phyloP scores from a whole-genome alignment of 2,329 filamentous ascomycete genomes.

The Colletotrichum aenigma region DNA sequence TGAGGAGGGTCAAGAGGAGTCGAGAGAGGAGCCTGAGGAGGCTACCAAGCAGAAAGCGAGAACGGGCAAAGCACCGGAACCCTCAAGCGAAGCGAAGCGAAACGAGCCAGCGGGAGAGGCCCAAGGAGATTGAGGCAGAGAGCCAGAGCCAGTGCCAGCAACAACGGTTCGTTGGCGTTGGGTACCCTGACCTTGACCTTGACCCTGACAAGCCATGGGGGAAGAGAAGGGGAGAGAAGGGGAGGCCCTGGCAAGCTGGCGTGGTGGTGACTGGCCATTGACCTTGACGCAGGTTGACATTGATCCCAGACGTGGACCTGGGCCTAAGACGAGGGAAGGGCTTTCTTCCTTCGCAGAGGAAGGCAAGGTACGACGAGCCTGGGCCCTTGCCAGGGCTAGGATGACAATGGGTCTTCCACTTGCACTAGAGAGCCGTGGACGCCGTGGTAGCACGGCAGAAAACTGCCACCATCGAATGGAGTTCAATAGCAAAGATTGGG shows the following conservation, averaged over 20 bases:
- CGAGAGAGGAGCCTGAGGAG: background rate
- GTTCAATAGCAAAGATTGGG: constrained; percentile 11
- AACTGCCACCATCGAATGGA: constrained; percentile 5
- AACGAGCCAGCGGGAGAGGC: constrained; percentile 9
- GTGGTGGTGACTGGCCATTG: background rate
- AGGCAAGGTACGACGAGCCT: background rate
- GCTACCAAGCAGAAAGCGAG: background rate
- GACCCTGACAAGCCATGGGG: background rate
- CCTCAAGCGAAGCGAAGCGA: constrained; percentile 19
- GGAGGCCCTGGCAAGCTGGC: background rate
- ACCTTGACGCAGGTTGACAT: background rate
- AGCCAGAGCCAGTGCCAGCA: background rate
- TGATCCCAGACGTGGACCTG: background rate
- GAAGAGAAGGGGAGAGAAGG: background rate
- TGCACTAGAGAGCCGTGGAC: background rate
- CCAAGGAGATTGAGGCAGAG: constrained; percentile 2
- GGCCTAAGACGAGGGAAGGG: background rate
- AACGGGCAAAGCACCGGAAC: constrained; percentile 1
- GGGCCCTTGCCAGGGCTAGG: background rate
- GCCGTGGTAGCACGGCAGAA: background rate
- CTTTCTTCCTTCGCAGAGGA: background rate
- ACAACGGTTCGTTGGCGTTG: background rate
- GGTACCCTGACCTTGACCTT: background rate
- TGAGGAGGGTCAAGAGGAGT: background rate
- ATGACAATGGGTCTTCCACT: background rate